These are phyloP conservation scores for Drosera capensis DNA, from an alignment of 148 eudicot species.

Conservation along the genomic window DNA sequence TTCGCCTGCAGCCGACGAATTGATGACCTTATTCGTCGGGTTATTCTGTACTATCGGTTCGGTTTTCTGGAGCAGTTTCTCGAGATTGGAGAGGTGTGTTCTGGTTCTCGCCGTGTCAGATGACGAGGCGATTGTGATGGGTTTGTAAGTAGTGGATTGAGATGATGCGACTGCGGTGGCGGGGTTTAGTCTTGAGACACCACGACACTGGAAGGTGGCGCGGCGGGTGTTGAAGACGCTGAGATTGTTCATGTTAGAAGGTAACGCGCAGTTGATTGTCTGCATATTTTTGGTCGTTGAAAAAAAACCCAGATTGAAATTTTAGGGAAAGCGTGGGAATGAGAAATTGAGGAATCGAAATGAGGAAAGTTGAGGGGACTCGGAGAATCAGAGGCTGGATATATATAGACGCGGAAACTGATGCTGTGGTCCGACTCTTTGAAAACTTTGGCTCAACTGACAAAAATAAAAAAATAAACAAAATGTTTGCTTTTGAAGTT, in stretches of 20 bases:
- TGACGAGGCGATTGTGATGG: not conserved
- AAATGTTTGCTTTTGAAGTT: too few species aligned
- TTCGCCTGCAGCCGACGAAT: slow-evolving; percentile 5
- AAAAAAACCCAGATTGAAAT: too few species aligned
- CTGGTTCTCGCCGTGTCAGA: slow-evolving; percentile 20
- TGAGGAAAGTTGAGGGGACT: too few species aligned
- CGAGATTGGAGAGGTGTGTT: slow-evolving; percentile 44
- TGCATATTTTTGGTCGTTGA: too few species aligned
- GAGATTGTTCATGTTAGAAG: slow-evolving; percentile 25
- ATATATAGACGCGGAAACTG: too few species aligned
- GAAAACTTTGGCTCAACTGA: too few species aligned
- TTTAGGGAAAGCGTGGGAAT: slow-evolving; percentile 5
- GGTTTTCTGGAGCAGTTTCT: slow-evolving; percentile 34
- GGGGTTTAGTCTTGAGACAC: slow-evolving; percentile 20
- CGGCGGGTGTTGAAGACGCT: slow-evolving; percentile 13
- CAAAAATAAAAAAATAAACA: too few species aligned
- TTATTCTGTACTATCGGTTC: too few species aligned
- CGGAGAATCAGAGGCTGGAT: too few species aligned
- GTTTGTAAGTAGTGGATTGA: too few species aligned
- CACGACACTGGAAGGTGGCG: slow-evolving; percentile 22
- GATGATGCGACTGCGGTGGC: not conserved
- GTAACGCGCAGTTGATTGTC: slow-evolving; percentile 23
- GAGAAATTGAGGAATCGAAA: too few species aligned
- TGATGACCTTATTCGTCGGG: not conserved
- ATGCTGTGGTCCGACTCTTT: too few species aligned